These are phyloP conservation scores for Starmerella sirachaensis DNA, from an alignment of 805 yeast genomes.

Conservation along the genomic window DNA sequence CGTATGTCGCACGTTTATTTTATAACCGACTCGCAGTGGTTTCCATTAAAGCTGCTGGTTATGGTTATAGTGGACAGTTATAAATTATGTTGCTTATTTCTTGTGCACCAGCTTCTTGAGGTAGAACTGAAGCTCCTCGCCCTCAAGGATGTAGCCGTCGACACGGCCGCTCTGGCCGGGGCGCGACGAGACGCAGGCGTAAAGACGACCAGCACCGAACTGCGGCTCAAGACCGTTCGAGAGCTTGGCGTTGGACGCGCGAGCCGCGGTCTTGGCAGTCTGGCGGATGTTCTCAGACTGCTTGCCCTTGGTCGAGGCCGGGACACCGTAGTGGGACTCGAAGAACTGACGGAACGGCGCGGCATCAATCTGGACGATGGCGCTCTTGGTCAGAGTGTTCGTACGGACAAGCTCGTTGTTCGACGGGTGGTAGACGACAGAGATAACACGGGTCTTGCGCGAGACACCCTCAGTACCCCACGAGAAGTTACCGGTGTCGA, in stretches of 20 bases:
- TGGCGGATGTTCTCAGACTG: constrained; percentile 80
- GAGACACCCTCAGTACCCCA: constrained; percentile 99
- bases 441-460: constrained; percentile 97
- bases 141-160: constrained; percentile 99
- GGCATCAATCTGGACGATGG: constrained; percentile 98
- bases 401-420: constrained; percentile 99
- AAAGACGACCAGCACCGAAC: constrained; percentile 97
- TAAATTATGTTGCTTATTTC: constrained; percentile 57
- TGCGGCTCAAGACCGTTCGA: constrained; percentile 88
- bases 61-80: no score
- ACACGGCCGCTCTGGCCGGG: constrained; percentile 99
- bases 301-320: constrained; percentile 40
- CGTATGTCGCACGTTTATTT: no score
- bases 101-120: constrained; percentile 89
- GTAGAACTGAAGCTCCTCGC: constrained; percentile 99
- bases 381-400: constrained; percentile 97
- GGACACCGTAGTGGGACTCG: constrained; percentile 94
- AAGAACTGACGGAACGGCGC: constrained; percentile 99
- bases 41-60: no score
- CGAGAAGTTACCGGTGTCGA: constrained; percentile 84
- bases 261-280: constrained; percentile 46
- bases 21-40: no score
- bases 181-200: constrained; percentile 97
- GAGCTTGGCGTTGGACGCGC: constrained; percentile 74
- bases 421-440: constrained; percentile 98